phyloP scores from a whole-genome alignment of 768 basidiomycete species.

The Lactarius trivialis region DNA sequence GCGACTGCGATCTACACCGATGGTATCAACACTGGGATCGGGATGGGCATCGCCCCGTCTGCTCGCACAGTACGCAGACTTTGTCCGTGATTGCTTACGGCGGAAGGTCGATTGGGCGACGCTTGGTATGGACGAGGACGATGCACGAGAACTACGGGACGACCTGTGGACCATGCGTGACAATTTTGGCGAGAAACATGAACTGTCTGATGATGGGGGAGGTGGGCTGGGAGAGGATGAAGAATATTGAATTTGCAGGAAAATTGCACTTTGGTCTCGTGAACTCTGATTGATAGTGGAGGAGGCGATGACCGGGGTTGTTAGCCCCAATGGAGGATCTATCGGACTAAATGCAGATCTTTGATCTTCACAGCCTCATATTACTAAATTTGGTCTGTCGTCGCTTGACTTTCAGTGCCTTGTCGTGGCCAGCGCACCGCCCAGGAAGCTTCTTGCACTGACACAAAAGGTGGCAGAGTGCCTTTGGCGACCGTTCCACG shows the following conservation, averaged over 20 bases:
- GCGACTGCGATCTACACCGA: constrained; percentile 9
- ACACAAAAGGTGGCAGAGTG: not conserved
- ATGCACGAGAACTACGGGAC: constrained; percentile 17
- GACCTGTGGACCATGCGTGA: constrained; percentile 20
- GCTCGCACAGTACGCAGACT: constrained; percentile 47
- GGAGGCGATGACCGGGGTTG: not conserved
- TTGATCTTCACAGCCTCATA: not conserved
- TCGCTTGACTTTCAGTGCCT: not conserved
- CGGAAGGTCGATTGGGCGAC: constrained; percentile 15
- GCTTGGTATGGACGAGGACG: constrained; percentile 17
- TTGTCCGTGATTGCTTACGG: constrained; percentile 38
- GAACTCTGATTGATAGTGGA: not conserved
- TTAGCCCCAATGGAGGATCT: not conserved
- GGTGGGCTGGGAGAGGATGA: constrained; percentile 14
- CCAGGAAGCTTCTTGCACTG: not conserved
- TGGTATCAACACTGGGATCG: constrained; percentile 35
- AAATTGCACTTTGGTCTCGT: not conserved
- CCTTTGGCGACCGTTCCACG: constrained; percentile 1
- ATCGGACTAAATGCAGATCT: not conserved
- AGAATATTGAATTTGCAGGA: constrained; percentile 1
- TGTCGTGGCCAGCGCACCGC: constrained; percentile 7
- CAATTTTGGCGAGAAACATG: constrained; percentile 12
- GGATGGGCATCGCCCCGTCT: constrained; percentile 34
- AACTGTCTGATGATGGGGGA: not conserved
- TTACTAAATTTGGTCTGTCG: not conserved